Conservation (phyloP, 805 yeast species). For the Pichia kluyveri region DNA sequence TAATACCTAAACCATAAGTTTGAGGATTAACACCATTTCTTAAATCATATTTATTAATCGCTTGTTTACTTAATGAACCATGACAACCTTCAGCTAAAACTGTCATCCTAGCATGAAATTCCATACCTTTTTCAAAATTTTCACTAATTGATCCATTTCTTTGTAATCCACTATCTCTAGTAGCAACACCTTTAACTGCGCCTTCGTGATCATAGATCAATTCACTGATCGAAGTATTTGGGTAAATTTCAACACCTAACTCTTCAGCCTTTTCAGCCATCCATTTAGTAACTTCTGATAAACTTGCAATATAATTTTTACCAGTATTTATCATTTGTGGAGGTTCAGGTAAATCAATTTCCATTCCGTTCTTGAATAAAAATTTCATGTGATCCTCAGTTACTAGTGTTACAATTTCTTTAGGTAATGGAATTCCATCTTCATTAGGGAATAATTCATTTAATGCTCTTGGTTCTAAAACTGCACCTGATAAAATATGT, state of each 20-base stretch:
- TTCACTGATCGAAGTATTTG: constrained; percentile 81
- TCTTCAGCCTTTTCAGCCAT: constrained; percentile 86
- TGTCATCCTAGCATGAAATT: constrained; percentile 83
- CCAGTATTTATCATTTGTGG: constrained; percentile 80
- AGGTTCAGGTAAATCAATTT: constrained; percentile 82
- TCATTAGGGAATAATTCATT: constrained; percentile 67
- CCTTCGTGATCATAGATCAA: constrained; percentile 54
- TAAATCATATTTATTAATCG: constrained; percentile 57
- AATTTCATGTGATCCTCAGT: constrained; percentile 66
- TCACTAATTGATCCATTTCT: constrained; percentile 64
- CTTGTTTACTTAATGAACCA: constrained; percentile 81
- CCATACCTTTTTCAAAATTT: constrained; percentile 93
- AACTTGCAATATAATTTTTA: constrained; percentile 76
- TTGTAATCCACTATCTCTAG: constrained; percentile 84
- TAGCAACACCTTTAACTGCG: constrained; percentile 80
- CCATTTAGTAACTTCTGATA: constrained; percentile 73
- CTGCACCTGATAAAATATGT: constrained; percentile 90
- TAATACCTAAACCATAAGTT: constrained; percentile 92
- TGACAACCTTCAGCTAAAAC: constrained; percentile 98
- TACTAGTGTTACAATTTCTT: constrained; percentile 66
- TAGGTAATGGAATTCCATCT: constrained; percentile 65
- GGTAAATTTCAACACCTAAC: constrained; percentile 87
- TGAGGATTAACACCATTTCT: constrained; percentile 63
- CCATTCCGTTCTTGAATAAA: constrained; percentile 42
- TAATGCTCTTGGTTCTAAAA: constrained; percentile 82